These are phyloP conservation scores for Hymenoscyphus linearis DNA, from an alignment of 2,329 filamentous ascomycete species.

Conservation along the genomic window DNA sequence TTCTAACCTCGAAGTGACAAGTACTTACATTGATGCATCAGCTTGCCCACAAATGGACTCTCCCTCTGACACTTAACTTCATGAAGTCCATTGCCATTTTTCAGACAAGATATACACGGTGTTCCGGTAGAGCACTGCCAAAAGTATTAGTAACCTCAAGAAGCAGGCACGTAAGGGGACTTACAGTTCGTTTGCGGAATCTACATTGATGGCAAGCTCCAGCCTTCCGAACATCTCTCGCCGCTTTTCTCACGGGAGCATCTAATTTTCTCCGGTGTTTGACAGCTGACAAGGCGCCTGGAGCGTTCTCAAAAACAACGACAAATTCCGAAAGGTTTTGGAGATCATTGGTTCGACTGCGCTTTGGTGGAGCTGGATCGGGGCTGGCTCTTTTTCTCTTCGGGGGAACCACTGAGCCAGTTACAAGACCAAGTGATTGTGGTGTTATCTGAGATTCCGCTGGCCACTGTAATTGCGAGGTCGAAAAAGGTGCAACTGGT, in stretches of 20 bases:
- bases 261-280: conserved; percentile 22
- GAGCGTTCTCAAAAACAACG: conserved; percentile 24
- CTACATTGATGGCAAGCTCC: conserved; percentile 29
- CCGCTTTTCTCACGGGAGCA: conserved; percentile 23
- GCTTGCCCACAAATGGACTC: conserved; percentile 20
- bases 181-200: conserved; percentile 27
- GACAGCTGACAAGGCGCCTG: conserved; percentile 20
- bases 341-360: conserved; percentile 1
- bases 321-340: conserved; percentile 20
- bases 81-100: conserved; percentile 22
- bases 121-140: conserved; percentile 23
- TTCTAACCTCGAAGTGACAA: background rate
- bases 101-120: conserved; percentile 23
- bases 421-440: background rate
- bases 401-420: background rate
- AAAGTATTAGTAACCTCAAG: background rate
- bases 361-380: conserved; percentile 11
- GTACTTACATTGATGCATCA: conserved; percentile 21
- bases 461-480: conserved; percentile 13
- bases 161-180: background rate
- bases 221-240: conserved; percentile 25
- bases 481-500: background rate
- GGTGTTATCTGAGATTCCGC: conserved; percentile 3
- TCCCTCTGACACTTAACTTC: conserved; percentile 25
- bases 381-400: conserved; percentile 18